phyloP scores from a whole-genome alignment of 2,329 filamentous ascomycete species.

The Rhexocercosporidium sp. region DNA sequence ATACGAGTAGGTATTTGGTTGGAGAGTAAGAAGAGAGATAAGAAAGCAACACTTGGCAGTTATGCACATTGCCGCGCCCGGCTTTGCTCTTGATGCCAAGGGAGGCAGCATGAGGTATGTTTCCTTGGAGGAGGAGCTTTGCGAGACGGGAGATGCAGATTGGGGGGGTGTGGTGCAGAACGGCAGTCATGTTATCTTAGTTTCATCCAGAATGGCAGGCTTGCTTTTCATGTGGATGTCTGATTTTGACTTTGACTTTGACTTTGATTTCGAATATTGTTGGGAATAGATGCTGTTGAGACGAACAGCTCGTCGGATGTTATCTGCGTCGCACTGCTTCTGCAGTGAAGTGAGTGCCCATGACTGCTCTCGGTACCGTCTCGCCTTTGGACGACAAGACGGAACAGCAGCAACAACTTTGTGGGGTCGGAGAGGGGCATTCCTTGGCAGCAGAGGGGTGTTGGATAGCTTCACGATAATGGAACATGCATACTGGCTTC shows the following conservation, averaged over 20 bases:
- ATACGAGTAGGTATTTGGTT: not conserved
- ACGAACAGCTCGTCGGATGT: not conserved
- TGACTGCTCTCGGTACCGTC: not conserved
- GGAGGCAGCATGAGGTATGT: not conserved
- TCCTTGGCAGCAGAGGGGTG: conserved; percentile 13
- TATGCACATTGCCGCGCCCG: conserved; percentile 10
- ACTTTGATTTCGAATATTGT: not conserved
- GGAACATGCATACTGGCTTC: not conserved
- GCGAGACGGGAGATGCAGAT: not conserved
- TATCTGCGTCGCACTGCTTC: conserved; percentile 1
- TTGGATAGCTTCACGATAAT: not conserved
- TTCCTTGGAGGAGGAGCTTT: not conserved
- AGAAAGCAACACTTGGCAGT: not conserved
- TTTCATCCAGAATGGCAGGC: no score
- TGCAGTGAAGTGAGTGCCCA: not conserved
- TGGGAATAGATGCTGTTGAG: not conserved
- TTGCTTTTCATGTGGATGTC: no score
- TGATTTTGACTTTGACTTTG: not conserved
- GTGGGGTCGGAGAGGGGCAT: conserved; percentile 10
- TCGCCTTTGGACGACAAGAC: conserved; percentile 1
- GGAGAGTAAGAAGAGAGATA: not conserved
- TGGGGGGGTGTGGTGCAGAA: not conserved
- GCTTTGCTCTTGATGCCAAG: conserved; percentile 16
- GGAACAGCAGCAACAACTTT: not conserved
- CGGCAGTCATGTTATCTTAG: no score